Evolutionary conservation across 805 yeast genomes (phyloP).

Genomic region (Monosporozyma aquatica): DNA sequence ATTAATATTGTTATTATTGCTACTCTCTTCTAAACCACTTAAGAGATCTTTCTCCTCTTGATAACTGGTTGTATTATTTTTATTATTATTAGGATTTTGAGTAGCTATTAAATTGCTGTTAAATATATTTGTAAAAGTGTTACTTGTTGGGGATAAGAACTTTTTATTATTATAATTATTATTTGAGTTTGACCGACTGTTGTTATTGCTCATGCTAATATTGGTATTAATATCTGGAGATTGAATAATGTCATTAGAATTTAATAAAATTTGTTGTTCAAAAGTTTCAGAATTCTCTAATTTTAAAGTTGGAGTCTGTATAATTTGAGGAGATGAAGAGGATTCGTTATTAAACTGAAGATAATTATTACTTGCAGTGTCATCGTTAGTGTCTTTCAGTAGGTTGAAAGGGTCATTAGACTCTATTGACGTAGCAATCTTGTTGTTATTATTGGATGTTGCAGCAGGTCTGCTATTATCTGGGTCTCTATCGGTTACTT

Average conservation of each 20-base stretch:
- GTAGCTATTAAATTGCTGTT: slow-evolving; percentile 1
- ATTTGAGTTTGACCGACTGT: too few species aligned
- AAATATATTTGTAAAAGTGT: not conserved
- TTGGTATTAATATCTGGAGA: not conserved
- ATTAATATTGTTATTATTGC: slow-evolving; percentile 6
- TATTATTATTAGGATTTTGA: slow-evolving; percentile 2
- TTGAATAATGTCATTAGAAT: not conserved
- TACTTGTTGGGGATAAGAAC: not conserved
- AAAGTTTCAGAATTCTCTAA: slow-evolving; percentile 8
- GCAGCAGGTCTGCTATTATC: too few species aligned
- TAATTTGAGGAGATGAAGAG: slow-evolving; percentile 1
- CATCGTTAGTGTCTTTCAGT: not conserved
- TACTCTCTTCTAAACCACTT: slow-evolving; percentile 10
- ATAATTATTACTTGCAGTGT: too few species aligned
- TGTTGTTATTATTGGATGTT: not conserved
- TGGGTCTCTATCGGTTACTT: not conserved
- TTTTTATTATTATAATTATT: not conserved
- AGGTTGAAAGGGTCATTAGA: not conserved
- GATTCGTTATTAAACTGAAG: not conserved
- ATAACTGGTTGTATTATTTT: not conserved
- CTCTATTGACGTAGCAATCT: not conserved
- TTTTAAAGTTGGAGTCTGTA: slow-evolving; percentile 15
- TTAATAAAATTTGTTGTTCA: not conserved
- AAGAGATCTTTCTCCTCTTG: slow-evolving; percentile 4
- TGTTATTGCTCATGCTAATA: not conserved